These are phyloP conservation scores for Amanita phalloides DNA, from an alignment of 768 basidiomycete genomes.

Conservation along the genomic window DNA sequence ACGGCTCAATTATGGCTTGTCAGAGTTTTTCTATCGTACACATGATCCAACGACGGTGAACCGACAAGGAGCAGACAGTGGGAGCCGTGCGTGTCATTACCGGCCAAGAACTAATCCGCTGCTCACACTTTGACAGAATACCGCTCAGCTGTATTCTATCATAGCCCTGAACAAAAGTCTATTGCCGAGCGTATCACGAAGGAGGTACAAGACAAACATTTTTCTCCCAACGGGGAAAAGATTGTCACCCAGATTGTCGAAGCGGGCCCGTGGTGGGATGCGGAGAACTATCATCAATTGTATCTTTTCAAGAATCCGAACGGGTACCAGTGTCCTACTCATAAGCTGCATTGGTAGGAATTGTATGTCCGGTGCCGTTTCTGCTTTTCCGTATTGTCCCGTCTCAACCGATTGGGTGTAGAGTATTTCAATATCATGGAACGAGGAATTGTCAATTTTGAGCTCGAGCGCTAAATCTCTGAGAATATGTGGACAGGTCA, in stretches of 20 bases:
- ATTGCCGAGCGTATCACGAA: conserved; percentile 70
- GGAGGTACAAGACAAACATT: conserved; percentile 80
- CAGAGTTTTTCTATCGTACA: conserved; percentile 91
- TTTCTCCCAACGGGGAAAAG: conserved; percentile 55
- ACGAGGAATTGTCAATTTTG: too few relatives aligned
- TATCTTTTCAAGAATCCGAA: conserved; percentile 76
- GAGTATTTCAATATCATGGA: neutral
- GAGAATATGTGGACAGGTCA: too few relatives aligned
- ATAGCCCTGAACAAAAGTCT: conserved; percentile 58
- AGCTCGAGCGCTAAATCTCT: too few relatives aligned
- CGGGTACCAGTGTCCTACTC: conserved; percentile 91
- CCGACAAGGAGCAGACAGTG: conserved; percentile 66
- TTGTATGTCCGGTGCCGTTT: neutral
- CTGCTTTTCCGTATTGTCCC: neutral
- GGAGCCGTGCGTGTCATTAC: conserved; percentile 50
- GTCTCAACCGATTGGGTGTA: neutral
- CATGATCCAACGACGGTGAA: conserved; percentile 87
- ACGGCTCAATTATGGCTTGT: neutral
- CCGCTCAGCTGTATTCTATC: conserved; percentile 84
- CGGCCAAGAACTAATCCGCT: neutral
- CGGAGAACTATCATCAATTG: conserved; percentile 77
- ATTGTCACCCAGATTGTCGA: conserved; percentile 71
- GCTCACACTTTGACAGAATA: conserved; percentile 49
- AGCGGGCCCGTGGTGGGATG: conserved; percentile 72
- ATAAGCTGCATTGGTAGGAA: conserved; percentile 68